A percentile compares a stretch with the other conserved stretches of the same genome.
Conservation (phyloP, 352 stramenopile species). For the Phytophthora pinifolia region DNA sequence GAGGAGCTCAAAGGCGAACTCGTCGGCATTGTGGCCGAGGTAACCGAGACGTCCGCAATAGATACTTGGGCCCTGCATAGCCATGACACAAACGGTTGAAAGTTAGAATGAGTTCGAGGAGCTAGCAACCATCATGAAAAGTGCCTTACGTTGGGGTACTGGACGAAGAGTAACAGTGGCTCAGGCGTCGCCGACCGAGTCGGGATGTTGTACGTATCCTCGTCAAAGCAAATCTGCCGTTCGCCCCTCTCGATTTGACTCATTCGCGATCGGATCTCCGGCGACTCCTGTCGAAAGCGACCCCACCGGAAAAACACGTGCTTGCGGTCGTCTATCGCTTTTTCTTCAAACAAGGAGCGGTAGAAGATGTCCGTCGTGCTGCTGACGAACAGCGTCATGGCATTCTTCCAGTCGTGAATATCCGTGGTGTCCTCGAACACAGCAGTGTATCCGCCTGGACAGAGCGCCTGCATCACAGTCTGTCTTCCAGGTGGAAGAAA, state of each 20-base stretch:
- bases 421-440: conserved; percentile 38
- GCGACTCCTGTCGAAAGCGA: conserved; percentile 17
- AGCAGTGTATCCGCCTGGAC: conserved; percentile 28
- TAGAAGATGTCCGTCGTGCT: conserved; percentile 14
- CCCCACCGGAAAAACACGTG: conserved; percentile 27
- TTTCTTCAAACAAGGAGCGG: conserved; percentile 25
- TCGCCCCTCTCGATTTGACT: conserved; percentile 21
- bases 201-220: no score
- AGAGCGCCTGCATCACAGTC: conserved; percentile 50
- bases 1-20: no score
- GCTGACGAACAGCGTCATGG: conserved; percentile 30
- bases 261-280: conserved; percentile 18
- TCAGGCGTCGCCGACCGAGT: no score
- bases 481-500: conserved; percentile 54
- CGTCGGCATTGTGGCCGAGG: no score
- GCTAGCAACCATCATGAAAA: no score
- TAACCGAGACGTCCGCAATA: no score
- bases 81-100: no score
- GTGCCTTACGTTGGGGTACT: no score
- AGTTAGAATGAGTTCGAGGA: no score
- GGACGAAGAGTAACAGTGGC: no score
- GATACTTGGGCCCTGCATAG: no score
- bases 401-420: conserved; percentile 57
- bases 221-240: no score
- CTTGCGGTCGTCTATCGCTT: conserved; percentile 3